phyloP scores from a whole-genome alignment of 2,329 filamentous ascomycete species.

The Neofusicoccum sp. region DNA sequence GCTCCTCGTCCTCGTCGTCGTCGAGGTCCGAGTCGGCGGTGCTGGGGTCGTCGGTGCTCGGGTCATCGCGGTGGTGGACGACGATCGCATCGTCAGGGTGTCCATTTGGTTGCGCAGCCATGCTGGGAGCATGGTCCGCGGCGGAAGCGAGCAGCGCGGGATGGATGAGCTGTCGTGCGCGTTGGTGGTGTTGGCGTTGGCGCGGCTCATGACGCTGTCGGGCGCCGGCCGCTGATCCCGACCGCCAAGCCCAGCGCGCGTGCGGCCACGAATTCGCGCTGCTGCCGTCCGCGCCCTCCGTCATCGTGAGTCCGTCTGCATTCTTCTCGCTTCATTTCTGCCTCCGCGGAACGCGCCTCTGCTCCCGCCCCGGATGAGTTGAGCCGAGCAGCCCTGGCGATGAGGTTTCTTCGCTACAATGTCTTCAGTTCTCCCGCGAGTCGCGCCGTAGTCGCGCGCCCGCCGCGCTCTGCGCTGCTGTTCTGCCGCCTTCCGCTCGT shows the following conservation, averaged over 20 bases:
- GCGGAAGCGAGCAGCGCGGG: constrained; percentile 15
- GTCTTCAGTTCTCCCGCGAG: constrained; percentile 24
- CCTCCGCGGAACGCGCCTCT: neutral
- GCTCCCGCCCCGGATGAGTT: neutral
- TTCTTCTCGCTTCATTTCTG: neutral
- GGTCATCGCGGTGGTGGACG: constrained; percentile 57
- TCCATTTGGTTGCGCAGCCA: constrained; percentile 42
- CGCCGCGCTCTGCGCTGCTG: neutral
- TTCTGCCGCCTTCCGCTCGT: neutral
- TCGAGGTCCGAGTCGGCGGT: constrained; percentile 24
- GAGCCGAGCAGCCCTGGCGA: constrained; percentile 26
- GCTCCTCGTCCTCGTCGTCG: constrained; percentile 70
- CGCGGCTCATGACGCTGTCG: constrained; percentile 18
- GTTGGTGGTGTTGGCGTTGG: neutral
- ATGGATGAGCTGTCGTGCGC: constrained; percentile 17
- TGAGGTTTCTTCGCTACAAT: constrained; percentile 30
- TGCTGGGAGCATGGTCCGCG: constrained; percentile 44
- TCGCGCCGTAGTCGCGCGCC: constrained; percentile 17
- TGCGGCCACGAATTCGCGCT: neutral
- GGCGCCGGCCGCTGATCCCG: constrained; percentile 13
- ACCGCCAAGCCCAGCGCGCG: neutral
- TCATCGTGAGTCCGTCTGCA: neutral
- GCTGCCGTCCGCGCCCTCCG: neutral
- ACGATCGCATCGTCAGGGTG: constrained; percentile 41
- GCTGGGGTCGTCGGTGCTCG: constrained; percentile 21